These are phyloP conservation scores for Stropharia rugosoannulata DNA, from an alignment of 768 basidiomycete species.

Conservation along the genomic window DNA sequence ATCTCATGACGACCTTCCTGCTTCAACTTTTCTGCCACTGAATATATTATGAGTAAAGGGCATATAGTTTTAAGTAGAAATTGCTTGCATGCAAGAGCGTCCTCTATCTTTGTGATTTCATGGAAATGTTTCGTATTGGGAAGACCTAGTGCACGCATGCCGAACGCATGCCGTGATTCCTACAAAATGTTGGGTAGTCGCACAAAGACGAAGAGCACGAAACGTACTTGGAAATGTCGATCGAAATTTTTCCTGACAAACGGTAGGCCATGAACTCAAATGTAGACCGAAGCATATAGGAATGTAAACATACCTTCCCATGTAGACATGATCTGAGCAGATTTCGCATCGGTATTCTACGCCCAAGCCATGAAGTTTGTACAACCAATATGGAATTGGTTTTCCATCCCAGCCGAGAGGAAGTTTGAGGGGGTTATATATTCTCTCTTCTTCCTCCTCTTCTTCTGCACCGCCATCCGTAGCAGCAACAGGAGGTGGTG, in stretches of 20 bases:
- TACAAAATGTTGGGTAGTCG: constrained; percentile 26
- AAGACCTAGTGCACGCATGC: constrained; percentile 95
- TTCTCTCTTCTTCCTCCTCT: constrained; percentile 93
- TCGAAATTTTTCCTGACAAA: constrained; percentile 83
- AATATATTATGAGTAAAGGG: background rate
- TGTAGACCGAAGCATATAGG: background rate
- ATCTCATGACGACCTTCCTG: constrained; percentile 95
- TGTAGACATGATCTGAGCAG: constrained; percentile 94
- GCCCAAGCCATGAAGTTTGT: constrained; percentile 97
- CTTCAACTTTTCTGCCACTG: constrained; percentile 97
- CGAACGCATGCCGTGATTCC: constrained; percentile 96
- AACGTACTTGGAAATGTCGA: constrained; percentile 83
- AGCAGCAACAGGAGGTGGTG: constrained; percentile 43
- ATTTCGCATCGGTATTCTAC: constrained; percentile 98
- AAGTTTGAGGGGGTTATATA: constrained; percentile 97
- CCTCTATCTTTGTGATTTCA: constrained; percentile 96
- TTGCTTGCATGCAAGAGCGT: constrained; percentile 84
- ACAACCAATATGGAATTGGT: constrained; percentile 98
- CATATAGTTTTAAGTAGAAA: background rate
- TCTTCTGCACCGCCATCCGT: constrained; percentile 48
- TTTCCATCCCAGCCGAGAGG: constrained; percentile 99
- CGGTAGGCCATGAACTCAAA: constrained; percentile 6
- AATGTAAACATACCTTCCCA: constrained; percentile 70
- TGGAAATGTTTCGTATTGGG: constrained; percentile 99
- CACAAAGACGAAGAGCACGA: background rate